These are phyloP conservation scores for Rhododendron mucronatum DNA, from an alignment of 148 eudicot genomes.

Conservation along the genomic window DNA sequence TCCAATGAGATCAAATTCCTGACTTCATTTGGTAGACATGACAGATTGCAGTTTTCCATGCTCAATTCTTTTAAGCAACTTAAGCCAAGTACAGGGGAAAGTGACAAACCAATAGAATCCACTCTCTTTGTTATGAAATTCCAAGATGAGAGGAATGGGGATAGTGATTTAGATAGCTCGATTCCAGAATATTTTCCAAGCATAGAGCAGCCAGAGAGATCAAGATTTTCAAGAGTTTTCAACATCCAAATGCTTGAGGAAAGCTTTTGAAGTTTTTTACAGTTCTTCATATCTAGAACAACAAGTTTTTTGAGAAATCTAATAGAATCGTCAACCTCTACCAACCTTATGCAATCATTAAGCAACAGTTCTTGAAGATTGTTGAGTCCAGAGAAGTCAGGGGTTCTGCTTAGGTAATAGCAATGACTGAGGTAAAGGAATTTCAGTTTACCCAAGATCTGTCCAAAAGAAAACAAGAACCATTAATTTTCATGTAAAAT, in stretches of 20 bases:
- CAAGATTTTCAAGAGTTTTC: too few species aligned
- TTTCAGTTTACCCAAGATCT: slow-evolving; percentile 1
- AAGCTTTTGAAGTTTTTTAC: neutral
- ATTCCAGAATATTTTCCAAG: too few species aligned
- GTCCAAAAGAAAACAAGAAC: neutral
- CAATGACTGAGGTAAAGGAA: slow-evolving; percentile 6
- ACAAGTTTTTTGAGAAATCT: neutral
- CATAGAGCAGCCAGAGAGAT: too few species aligned
- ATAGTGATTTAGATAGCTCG: too few species aligned
- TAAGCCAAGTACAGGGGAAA: too few species aligned
- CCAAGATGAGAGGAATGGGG: neutral
- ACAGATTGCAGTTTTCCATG: neutral
- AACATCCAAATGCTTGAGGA: neutral
- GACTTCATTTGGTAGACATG: neutral
- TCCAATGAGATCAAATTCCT: neutral
- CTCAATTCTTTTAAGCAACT: too few species aligned
- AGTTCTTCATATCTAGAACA: neutral
- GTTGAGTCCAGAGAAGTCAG: slow-evolving; percentile 4
- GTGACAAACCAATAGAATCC: too few species aligned
- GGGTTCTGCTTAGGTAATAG: neutral
- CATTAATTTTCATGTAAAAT: neutral
- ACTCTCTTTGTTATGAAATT: too few species aligned
- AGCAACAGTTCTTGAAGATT: slow-evolving; percentile 10
- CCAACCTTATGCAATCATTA: neutral
- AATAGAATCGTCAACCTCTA: neutral